Percentiles rank a stretch among this genome's conserved stretches.
Conservation (phyloP, 2,329 filamentous ascomycete species). For the Calonectria hawksworthii region DNA sequence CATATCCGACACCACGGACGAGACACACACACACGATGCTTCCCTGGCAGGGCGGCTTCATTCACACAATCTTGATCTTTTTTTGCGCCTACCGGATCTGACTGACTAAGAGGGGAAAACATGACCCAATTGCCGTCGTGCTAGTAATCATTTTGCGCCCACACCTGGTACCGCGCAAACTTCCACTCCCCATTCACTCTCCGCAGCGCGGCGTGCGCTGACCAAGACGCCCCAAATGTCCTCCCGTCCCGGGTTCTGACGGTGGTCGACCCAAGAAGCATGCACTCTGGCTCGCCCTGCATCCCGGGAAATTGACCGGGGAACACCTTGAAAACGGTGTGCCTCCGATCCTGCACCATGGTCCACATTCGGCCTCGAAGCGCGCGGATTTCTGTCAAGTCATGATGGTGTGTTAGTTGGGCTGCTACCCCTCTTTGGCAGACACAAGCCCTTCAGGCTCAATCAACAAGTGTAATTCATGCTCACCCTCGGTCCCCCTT, state of each 20-base stretch:
- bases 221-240: slow-evolving; percentile 46
- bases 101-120: background rate
- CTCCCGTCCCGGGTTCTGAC: slow-evolving; percentile 46
- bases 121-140: slow-evolving; percentile 16
- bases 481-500: slow-evolving; percentile 52
- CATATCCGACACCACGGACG: slow-evolving; percentile 8
- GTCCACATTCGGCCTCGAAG: slow-evolving; percentile 61
- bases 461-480: background rate
- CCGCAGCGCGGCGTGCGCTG: slow-evolving; percentile 48
- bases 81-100: background rate
- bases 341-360: slow-evolving; percentile 54
- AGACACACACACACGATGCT: background rate
- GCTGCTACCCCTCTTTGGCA: background rate
- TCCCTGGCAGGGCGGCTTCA: background rate
- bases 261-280: slow-evolving; percentile 50
- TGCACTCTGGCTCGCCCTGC: slow-evolving; percentile 48
- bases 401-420: slow-evolving; percentile 12
- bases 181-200: slow-evolving; percentile 50
- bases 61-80: background rate
- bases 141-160: slow-evolving; percentile 45
- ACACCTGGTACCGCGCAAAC: slow-evolving; percentile 51
- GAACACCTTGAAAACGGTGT: slow-evolving; percentile 59
- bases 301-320: slow-evolving; percentile 51
- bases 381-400: slow-evolving; percentile 55
- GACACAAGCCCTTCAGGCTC: background rate